Conservation (phyloP, 2,329 filamentous ascomycete genomes). For the Pseudogymnoascus sp. region DNA sequence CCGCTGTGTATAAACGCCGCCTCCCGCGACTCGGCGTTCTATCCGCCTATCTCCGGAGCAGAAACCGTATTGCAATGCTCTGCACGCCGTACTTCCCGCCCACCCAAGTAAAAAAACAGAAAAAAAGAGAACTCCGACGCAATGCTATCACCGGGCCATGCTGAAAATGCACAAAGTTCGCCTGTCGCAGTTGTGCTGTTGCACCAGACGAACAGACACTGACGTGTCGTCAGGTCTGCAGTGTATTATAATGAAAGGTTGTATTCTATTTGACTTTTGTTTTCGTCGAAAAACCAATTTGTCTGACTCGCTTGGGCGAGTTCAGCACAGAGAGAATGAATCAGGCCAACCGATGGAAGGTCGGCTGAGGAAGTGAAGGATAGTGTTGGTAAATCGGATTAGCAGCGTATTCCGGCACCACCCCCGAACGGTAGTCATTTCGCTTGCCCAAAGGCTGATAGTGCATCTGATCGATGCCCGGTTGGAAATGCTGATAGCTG, state of each 20-base stretch:
- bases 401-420: conserved; percentile 51
- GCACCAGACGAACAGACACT: not conserved
- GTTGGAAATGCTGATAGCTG: conserved; percentile 66
- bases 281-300: not conserved
- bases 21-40: not conserved
- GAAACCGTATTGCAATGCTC: conserved; percentile 1
- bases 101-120: not conserved
- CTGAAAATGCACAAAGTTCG: conserved; percentile 3
- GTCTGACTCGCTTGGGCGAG: not conserved
- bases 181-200: not conserved
- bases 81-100: not conserved
- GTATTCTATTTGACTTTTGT: conserved; percentile 5
- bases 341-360: conserved; percentile 1
- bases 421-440: conserved; percentile 58
- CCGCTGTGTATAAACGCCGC: not conserved
- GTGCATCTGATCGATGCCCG: conserved; percentile 63
- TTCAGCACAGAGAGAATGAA: not conserved
- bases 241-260: conserved; percentile 4
- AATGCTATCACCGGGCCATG: conserved; percentile 8
- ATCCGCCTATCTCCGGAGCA: not conserved
- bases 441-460: conserved; percentile 69
- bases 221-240: not conserved
- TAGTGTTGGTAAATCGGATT: conserved; percentile 2
- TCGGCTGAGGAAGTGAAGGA: conserved; percentile 5
- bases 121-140: not conserved